Conservation (phyloP, 257 asterid genomes). For the Ilex aquifolium region DNA sequence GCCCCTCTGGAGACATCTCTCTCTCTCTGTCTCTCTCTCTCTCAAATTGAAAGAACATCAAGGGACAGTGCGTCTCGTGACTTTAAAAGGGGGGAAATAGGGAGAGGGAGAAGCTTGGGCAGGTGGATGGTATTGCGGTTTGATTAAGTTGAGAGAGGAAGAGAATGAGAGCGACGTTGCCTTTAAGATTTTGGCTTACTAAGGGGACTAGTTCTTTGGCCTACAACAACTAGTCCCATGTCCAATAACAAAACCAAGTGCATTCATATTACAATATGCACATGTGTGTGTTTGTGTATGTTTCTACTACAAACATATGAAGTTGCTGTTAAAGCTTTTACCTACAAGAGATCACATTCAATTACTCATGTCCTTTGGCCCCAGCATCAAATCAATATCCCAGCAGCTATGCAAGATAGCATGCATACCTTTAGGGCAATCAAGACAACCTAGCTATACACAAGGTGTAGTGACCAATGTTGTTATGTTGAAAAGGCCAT, state of each 20-base stretch:
- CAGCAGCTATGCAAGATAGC: not conserved
- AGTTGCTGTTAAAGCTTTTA: not conserved
- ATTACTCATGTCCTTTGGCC: no score
- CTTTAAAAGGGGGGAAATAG: conserved; percentile 46
- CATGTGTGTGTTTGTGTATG: not conserved
- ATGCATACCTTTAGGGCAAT: conserved; percentile 34
- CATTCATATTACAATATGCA: conserved; percentile 5
- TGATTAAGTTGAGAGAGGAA: conserved; percentile 33
- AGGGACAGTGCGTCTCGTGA: conserved; percentile 62
- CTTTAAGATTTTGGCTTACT: conserved; percentile 26
- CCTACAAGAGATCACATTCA: no score
- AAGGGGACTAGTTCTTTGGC: conserved; percentile 37
- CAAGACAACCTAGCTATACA: conserved; percentile 42
- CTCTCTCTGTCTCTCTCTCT: conserved; percentile 26
- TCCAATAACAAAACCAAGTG: conserved; percentile 6
- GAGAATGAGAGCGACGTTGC: conserved; percentile 46
- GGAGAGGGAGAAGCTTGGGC: conserved; percentile 11
- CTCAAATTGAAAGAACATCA: conserved; percentile 41
- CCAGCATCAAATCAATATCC: no score
- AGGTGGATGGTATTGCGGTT: conserved; percentile 21
- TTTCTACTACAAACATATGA: conserved; percentile 3
- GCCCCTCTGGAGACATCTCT: conserved; percentile 45
- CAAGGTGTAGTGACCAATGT: conserved; percentile 46
- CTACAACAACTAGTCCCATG: conserved; percentile 28
- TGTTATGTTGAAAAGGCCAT: conserved; percentile 49